Conservation (phyloP, 148 eudicot species). For the Pharnaceum exiguum region DNA sequence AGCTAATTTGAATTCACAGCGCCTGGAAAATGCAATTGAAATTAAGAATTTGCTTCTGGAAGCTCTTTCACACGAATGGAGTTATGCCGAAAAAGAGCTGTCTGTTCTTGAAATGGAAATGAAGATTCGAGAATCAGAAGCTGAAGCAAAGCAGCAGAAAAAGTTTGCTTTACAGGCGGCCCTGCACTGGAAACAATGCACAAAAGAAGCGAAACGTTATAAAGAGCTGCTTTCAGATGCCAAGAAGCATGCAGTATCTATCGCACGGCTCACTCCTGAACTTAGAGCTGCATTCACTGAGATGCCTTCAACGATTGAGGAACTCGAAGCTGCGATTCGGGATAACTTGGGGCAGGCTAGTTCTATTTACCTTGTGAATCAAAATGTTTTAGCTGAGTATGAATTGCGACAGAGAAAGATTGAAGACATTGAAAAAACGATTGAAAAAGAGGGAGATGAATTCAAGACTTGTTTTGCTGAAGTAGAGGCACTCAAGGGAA, state of each 20-base stretch:
- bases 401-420: conserved; percentile 82
- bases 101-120: conserved; percentile 64
- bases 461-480: conserved; percentile 35
- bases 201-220: conserved; percentile 40
- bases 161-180: conserved; percentile 58
- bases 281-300: conserved; percentile 60
- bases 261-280: conserved; percentile 56
- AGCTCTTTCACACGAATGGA: conserved; percentile 61
- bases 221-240: conserved; percentile 47
- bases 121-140: conserved; percentile 85
- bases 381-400: conserved; percentile 81
- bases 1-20: conserved; percentile 41
- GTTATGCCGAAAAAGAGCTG: conserved; percentile 54
- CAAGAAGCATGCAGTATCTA: conserved; percentile 67
- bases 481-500: conserved; percentile 66
- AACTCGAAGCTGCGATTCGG: conserved; percentile 76
- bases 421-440: conserved; percentile 43
- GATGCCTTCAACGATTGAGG: conserved; percentile 96
- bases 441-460: conserved; percentile 55
- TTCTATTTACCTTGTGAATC: conserved; percentile 71
- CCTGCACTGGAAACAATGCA: conserved; percentile 47
- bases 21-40: conserved; percentile 49
- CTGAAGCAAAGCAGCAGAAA: conserved; percentile 56
- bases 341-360: conserved; percentile 73
- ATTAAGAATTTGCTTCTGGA: conserved; percentile 67